phyloP scores from a whole-genome alignment of 768 basidiomycete species.

The Lactifluus echinatus region DNA sequence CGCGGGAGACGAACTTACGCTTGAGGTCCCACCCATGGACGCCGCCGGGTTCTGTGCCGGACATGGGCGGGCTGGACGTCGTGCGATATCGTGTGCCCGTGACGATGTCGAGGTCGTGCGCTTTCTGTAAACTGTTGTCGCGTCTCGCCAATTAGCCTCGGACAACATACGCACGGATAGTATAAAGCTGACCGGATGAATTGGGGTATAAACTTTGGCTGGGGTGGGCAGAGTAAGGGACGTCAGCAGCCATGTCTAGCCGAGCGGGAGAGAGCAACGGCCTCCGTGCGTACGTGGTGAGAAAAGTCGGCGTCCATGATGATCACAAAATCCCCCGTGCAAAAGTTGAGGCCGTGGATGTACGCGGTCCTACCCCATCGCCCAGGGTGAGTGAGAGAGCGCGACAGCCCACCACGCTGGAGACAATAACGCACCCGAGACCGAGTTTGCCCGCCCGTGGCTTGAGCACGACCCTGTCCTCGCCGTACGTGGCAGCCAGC shows the following conservation, averaged over 20 bases:
- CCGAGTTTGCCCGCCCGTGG: conserved; percentile 88
- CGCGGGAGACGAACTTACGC: conserved; percentile 79
- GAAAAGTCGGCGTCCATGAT: conserved; percentile 98
- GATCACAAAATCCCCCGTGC: conserved; percentile 86
- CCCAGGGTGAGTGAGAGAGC: neutral
- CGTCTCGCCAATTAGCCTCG: neutral
- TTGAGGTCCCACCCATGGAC: conserved; percentile 92
- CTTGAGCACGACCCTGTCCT: conserved; percentile 78
- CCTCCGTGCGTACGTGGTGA: conserved; percentile 60
- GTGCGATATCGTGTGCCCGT: conserved; percentile 85
- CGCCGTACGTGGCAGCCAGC: conserved; percentile 71
- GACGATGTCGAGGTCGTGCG: conserved; percentile 87
- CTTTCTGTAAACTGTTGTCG: conserved; percentile 61
- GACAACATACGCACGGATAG: neutral
- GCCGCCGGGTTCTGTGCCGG: conserved; percentile 64
- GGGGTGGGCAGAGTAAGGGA: neutral
- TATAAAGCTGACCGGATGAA: conserved; percentile 58
- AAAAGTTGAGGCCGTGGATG: conserved; percentile 84
- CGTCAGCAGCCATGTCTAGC: no score
- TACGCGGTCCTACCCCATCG: conserved; percentile 70
- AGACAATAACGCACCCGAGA: conserved; percentile 54
- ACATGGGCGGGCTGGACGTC: conserved; percentile 45
- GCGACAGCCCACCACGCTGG: neutral
- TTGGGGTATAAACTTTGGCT: conserved; percentile 91
- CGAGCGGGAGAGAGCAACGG: neutral